Base-by-base conservation (phyloP, 331 rosid genomes). In the Pyracantha coccinea region DNA sequence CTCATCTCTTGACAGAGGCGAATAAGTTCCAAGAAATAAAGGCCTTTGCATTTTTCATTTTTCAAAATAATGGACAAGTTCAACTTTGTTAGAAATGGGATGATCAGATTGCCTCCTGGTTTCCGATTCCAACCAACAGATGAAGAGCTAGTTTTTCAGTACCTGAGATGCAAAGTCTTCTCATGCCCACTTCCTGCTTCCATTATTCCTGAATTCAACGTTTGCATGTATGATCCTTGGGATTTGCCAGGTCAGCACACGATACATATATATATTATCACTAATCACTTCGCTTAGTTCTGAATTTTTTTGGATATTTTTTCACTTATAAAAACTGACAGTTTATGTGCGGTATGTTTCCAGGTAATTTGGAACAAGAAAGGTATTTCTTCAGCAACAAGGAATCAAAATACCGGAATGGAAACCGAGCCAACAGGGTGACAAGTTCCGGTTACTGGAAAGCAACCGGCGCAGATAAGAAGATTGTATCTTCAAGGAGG, bases 81-180 rank as follows among this genome's bases (percentile, higher is more conserved):
- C 63, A 86, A 87, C 47, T 85, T 81, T 79, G 81, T 84, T 33
- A 82, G 80, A 72, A 80, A 92, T 78, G 96, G 97, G 75, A 76
- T 82, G 58, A 85, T 84, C 62, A 86, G 90, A 83, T 79, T 94
- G 79, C 99, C 97, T 23, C 99, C 99, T 21, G 99, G 99, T 20
- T 94, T 94, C 73, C 92, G 99, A 2, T 94, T 94, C 77, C 90
- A 94, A 80, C 99, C 99, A 21, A 94, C 97, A 2, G 99, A 94
- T 45, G 96, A 92, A 80, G 99, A 94, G 25, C 88, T 94, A 27
- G 90, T 94, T 15, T 94, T 94, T 81, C 92, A 88, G 60, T 94
- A 90, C 80, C 81, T 92, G 45, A 86, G 89, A 75, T 85, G 92
- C 78, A 94, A 92, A 70, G 82, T 92, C 65, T 90, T 92, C 63